Conservation (phyloP, 345 rosid species). For the Bretschneidera sinensis region DNA sequence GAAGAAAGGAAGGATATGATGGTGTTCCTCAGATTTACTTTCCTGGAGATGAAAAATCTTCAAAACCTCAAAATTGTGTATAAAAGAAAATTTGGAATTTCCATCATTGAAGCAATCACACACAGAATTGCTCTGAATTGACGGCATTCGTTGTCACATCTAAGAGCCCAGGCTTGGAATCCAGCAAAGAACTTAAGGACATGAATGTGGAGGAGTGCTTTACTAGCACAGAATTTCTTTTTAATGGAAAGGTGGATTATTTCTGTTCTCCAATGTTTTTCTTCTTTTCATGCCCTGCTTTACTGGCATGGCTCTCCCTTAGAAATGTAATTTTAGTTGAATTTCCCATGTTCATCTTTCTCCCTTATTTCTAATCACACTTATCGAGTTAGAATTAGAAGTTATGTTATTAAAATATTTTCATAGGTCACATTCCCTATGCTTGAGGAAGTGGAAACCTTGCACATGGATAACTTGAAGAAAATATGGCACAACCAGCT, state of each 20-base stretch:
- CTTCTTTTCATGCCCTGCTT: background rate
- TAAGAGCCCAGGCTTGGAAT: background rate
- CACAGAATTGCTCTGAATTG: too few relatives aligned
- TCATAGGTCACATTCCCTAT: constrained; percentile 21
- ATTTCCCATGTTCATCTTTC: too few relatives aligned
- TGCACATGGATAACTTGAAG: constrained; percentile 14
- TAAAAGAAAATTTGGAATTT: background rate
- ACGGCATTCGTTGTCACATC: constrained; percentile 6
- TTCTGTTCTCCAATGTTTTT: background rate
- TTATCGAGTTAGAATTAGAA: background rate
- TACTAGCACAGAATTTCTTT: too few relatives aligned
- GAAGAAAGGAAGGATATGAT: background rate
- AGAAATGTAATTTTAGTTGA: too few relatives aligned
- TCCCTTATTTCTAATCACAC: background rate
- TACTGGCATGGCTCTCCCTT: too few relatives aligned
- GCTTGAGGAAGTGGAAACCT: constrained; percentile 14
- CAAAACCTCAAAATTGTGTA: too few relatives aligned
- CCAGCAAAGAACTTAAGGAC: too few relatives aligned
- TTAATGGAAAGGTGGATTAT: too few relatives aligned
- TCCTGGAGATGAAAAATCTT: too few relatives aligned
- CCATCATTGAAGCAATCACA: too few relatives aligned
- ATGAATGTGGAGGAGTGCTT: too few relatives aligned
- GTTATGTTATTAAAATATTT: too few relatives aligned
- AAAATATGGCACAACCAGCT: constrained; percentile 18
- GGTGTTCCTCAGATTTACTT: constrained; percentile 1